Conservation (phyloP, 2,329 filamentous ascomycete genomes). For the Aspergillus versicolor region DNA sequence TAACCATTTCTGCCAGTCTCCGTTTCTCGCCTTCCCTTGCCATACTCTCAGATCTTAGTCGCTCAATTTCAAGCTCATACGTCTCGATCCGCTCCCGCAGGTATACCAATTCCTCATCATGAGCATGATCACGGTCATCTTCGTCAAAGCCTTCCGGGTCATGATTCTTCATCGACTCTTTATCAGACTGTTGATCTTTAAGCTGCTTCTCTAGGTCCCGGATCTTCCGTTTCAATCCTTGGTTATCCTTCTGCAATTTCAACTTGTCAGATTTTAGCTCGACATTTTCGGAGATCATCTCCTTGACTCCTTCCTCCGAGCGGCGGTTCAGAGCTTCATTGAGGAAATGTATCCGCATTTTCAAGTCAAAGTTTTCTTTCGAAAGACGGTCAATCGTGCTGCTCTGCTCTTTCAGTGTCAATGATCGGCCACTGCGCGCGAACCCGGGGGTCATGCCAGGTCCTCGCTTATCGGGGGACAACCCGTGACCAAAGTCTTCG, state of each 20-base stretch:
- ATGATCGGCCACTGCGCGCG: conserved; percentile 62
- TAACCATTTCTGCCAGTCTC: conserved; percentile 78
- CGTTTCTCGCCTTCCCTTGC: conserved; percentile 81
- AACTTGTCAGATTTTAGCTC: conserved; percentile 89
- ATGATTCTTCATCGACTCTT: conserved; percentile 45
- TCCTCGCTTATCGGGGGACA: conserved; percentile 58
- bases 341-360: conserved; percentile 95
- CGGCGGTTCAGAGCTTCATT: conserved; percentile 90
- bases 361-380: conserved; percentile 97
- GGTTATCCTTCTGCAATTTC: conserved; percentile 87
- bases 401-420: conserved; percentile 96
- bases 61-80: conserved; percentile 79
- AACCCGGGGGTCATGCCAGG: conserved; percentile 50
- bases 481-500: conserved; percentile 63
- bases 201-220: conserved; percentile 84
- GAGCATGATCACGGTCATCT: conserved; percentile 50
- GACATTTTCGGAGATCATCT: conserved; percentile 97
- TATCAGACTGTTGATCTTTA: conserved; percentile 52
- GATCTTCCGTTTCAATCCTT: conserved; percentile 73
- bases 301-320: conserved; percentile 93
- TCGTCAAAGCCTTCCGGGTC: conserved; percentile 44
- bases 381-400: conserved; percentile 94
- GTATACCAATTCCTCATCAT: conserved; percentile 83
- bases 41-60: conserved; percentile 73
- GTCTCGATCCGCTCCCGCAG: conserved; percentile 83